Evolutionary conservation across 2,329 filamentous ascomycete species (phyloP), one percentile per base, ranked within the genome.

Genomic region (Sclerotinia subarctica): DNA sequence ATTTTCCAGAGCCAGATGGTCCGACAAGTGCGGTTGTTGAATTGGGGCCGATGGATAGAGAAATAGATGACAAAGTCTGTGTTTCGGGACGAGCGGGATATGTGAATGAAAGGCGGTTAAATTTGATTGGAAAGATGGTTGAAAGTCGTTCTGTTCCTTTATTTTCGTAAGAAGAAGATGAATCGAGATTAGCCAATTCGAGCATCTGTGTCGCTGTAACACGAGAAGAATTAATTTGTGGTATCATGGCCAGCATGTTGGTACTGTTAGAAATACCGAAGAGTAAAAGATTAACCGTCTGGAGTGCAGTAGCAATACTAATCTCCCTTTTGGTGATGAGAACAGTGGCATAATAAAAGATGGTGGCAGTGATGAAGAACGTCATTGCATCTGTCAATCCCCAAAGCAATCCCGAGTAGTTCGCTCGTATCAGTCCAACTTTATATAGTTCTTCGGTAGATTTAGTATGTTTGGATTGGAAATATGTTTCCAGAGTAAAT

Each of bases 1-100:
- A 94, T 79, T 99, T 98, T 0, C 95, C 94, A n/a, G 90, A 92
- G 0, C 95, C 94, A 0, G 93, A 97, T 0, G 86, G 81, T 0
- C 94, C 94, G 2, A 96, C 93, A 26, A 98, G 87, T 2, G 92
- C 93, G 0, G 89, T 89, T 72, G 87, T 91, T 5, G 85, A 87
- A 29, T 89, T 88, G 0, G 84, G 78, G 1, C 82, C 76, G 64
- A 97, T 85, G 0, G 79, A 80, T 10, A 97, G 80, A n/a, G 82
- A 87, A n/a, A 96, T 77, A 29, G 86, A 81, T 13, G 82, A 81
- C 2, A 97, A 81, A 0, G 92, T 85, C 0, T 77, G 75, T 0
- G 80, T 80, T 1, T 81, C 77, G 0, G 83, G 82, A 0, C 84
- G 81, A 2, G 83, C 82, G 0, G 91, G 89, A 74, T 97, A 97